Evolutionary conservation across 768 basidiomycete species (phyloP), one percentile per base, ranked within the genome.

Genomic region (Boletus patriciae): DNA sequence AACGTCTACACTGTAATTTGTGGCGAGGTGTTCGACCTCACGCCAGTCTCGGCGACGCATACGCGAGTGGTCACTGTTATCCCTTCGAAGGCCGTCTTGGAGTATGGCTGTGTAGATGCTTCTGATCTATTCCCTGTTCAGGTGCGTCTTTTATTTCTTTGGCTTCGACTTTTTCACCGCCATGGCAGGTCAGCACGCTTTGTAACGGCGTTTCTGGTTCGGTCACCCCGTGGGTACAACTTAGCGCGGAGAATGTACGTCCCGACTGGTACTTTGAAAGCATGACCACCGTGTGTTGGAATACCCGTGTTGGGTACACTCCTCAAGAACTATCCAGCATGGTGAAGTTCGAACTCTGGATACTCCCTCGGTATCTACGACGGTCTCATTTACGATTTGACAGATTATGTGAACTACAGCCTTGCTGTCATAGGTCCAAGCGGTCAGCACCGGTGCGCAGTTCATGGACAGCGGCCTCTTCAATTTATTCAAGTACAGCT

Each of bases 221-320:
- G 25, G 25, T 25, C 25, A 25, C 2, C 4, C 25, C 25, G 25
- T 25, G 25, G 25, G 4, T 25, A 25, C 25, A 25, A 25, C 25
- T 25, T 25, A 25, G 25, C 25, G 4, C 25, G 25, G n/a, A n/a
- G n/a, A n/a, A n/a, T n/a, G n/a, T n/a, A 0, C 84, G 97, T 10
- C 96, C 97, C 0, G 97, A 99, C 68, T 99, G 97, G 97, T 99
- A 98, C 72, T 94, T 90, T 62, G 90, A 98, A 75, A 80, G 78
- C 57, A 98, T 99, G 97, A 90, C 91, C 3, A 71, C 82, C 68
- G 87, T 99, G 88, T 89, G 97, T 8, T 97, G 88, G 78, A 87
- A 84, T 52, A 85, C 84, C 63, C 90, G 96, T 40, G 82, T 86
- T 40, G 96, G 94, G 0, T 88, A 83, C 67, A 90, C 90, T 0